Evolutionary conservation across 352 stramenopile genomes (phyloP).

Genomic region (Phytophthora hibernalis): DNA sequence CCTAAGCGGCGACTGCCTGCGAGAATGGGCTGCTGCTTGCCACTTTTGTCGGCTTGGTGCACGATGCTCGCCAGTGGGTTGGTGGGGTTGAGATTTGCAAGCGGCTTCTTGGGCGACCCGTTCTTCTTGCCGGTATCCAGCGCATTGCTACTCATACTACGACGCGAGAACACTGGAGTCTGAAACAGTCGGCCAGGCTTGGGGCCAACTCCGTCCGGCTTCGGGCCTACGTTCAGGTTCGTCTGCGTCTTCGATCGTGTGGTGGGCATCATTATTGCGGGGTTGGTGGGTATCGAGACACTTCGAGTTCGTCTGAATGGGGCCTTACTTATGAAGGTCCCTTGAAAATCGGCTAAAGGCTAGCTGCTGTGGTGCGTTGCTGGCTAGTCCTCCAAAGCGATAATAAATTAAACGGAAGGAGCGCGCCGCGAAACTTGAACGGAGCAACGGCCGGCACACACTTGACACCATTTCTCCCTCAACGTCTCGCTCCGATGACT

Average conservation of each 20-base stretch:
- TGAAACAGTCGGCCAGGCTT: constrained; percentile 58
- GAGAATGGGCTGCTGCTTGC: constrained; percentile 58
- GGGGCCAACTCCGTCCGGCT: constrained; percentile 25
- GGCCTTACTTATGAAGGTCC: neutral
- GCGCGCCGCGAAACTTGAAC: constrained; percentile 1
- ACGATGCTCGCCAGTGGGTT: constrained; percentile 69
- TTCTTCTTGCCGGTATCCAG: constrained; percentile 40
- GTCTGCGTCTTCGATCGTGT: constrained; percentile 46
- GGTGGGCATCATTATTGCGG: constrained; percentile 26
- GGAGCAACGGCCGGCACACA: neutral
- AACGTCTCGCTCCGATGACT: constrained; percentile 17
- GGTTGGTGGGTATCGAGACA: constrained; percentile 9
- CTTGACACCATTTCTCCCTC: constrained; percentile 18
- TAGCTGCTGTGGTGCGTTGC: constrained; percentile 9
- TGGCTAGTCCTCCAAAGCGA: constrained; percentile 27
- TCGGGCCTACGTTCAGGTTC: constrained; percentile 25
- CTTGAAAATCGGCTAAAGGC: constrained; percentile 3
- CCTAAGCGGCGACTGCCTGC: constrained; percentile 26
- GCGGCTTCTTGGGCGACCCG: constrained; percentile 42
- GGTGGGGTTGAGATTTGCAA: constrained; percentile 43
- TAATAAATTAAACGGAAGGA: constrained; percentile 29
- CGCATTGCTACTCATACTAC: constrained; percentile 58
- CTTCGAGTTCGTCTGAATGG: constrained; percentile 10
- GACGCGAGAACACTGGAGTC: constrained; percentile 72
- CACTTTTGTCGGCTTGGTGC: constrained; percentile 70